Evolutionary conservation across 2,329 filamentous ascomycete genomes (phyloP), one percentile per base, ranked within the genome.

Genomic region (Xylaria sp.): DNA sequence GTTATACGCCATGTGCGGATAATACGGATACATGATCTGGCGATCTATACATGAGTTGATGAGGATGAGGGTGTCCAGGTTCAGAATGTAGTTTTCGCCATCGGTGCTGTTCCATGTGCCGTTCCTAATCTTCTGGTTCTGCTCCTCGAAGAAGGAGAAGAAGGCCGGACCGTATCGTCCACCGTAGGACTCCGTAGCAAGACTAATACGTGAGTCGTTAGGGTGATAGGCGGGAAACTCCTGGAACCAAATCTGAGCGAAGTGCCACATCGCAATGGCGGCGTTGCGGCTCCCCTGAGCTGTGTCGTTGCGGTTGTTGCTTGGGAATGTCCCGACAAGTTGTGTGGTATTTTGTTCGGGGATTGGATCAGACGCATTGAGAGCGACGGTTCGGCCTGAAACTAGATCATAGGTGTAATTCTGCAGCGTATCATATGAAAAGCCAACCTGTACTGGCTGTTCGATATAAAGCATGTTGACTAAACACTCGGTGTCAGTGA

Each of bases 381-480:
- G 77, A 74, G 15, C 77, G 72, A 67, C 64, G 23, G 68, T 59
- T 1, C 63, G 32, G 6, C 79, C 79, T 13, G 77, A 79, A 9
- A 82, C 68, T 37, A 85, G 80, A 69, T 85, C 81, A 44, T 87
- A 76, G 2, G 87, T 87, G 20, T 84, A 80, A 72, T 90, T 90
- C n/a, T 84, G 86, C 12, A 83, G 77, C 9, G 83, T 83, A 74
- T 92, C 91, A 73, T 86, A 88, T 1, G 88, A 90, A 69, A 89
- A 87, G 48, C 87, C 86, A 10, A 90, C 85, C 77, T 91, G 88
- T 58, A 88, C 87, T 9, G 88, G 88, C 78, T 85, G 83, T 76
- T 86, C 82, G 63, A 85, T 79, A 68, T 81, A 85, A n/a, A 85
- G 75, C 76, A 89, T 81, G 73, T 89, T 89, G 39, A 85, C 86